Evolutionary conservation across 257 asterid species (phyloP), one percentile per base, ranked within the genome.

Genomic region (Scutellaria minor): DNA sequence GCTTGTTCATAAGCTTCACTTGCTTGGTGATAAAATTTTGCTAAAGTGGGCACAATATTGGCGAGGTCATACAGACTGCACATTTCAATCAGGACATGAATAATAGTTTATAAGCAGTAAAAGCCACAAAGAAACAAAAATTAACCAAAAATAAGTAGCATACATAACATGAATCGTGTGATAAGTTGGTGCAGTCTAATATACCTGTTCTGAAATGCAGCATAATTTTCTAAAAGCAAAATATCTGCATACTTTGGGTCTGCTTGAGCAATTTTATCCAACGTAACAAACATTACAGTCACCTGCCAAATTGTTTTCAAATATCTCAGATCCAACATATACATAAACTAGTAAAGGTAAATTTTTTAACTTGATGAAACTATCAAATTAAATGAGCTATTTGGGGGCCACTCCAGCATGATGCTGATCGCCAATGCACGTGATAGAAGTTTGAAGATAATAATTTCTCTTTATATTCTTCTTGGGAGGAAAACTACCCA

Each of bases 131-230:
- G 37, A 48, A 40, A 3, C 47, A 48, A 55, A 4, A 13, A 46
- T 60, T 20, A 27, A 35, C 50, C 55, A 64, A 52, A 9, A 50
- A 46, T 20, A 42, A 57, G 56, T 20, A 50, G 6, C 44, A 52
- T 47, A 20, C 59, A 52, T 55, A 63, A 47, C 41, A 72, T 54
- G n/a, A 56, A 57, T 57, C 59, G 56, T 10, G 62, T 70, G 22
- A 68, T 13, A 50, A 53, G 22, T 37, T 9, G 31, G 45, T 15
- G 55, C 64, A 55, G 56, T 64, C 58, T 65, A 64, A 64, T 52
- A n/a, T 86, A 92, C 99, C 98, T 92, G 85, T 95, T 95, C 81
- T 95, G 99, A 77, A 95, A 95, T 67, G 98, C 93, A 7, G 99
- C 99, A 83, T 95, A 95, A 84, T 95, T 95, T 83, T 95, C 98